phyloP scores from a whole-genome alignment of 2,329 filamentous ascomycete species.

The Aspergillus pseudoviridinutans region DNA sequence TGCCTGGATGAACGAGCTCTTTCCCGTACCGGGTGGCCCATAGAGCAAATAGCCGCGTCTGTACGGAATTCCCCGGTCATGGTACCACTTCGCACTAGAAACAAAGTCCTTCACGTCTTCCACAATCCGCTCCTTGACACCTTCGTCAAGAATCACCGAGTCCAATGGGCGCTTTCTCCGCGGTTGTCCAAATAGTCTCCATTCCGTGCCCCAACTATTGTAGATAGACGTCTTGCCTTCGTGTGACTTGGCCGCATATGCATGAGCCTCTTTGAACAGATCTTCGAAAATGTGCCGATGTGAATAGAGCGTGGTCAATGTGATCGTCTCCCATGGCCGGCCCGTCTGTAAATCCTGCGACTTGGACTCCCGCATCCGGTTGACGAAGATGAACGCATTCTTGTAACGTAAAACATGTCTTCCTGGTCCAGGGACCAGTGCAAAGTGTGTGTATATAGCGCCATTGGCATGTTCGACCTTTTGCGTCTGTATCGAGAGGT shows the following conservation, averaged over 20 bases:
- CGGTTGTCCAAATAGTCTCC: conserved; percentile 78
- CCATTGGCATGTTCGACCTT: conserved; percentile 62
- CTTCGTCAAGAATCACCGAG: conserved; percentile 80
- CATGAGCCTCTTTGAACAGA: conserved; percentile 82
- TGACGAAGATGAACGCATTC: conserved; percentile 81
- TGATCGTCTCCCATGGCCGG: conserved; percentile 90
- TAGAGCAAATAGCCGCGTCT: conserved; percentile 84
- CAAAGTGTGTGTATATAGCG: conserved; percentile 72
- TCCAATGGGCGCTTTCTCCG: conserved; percentile 81
- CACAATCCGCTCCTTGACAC: conserved; percentile 76
- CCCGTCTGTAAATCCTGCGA: conserved; percentile 75
- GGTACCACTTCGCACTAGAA: conserved; percentile 76
- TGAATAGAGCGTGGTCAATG: conserved; percentile 84
- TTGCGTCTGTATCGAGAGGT: conserved; percentile 62
- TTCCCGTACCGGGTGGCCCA: conserved; percentile 85
- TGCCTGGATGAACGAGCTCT: conserved; percentile 94
- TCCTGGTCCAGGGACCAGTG: conserved; percentile 86
- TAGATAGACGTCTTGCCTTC: conserved; percentile 94
- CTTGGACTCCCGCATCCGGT: conserved; percentile 78
- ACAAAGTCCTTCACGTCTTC: conserved; percentile 81
- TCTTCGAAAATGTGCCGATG: conserved; percentile 86
- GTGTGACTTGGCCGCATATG: conserved; percentile 70
- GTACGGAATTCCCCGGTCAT: conserved; percentile 92
- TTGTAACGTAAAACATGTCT: conserved; percentile 82
- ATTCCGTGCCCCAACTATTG: conserved; percentile 77